phyloP scores from a whole-genome alignment of 1,139 yeast genomes.

The Yamadazyma diospyri region DNA sequence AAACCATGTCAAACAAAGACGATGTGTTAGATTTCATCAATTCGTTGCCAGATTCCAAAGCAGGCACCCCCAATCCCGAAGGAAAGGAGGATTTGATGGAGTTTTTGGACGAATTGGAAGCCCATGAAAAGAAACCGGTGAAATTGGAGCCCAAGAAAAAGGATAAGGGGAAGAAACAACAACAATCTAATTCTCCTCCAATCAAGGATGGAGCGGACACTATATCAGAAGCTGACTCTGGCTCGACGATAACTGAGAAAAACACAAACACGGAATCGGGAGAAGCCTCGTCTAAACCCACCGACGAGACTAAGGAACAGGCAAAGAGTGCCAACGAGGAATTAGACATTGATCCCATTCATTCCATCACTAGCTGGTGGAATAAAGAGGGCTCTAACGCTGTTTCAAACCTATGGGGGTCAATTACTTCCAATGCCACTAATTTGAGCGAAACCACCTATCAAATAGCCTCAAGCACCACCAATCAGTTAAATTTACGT shows the following conservation, averaged over 20 bases:
- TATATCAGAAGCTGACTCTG: not conserved
- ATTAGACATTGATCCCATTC: conserved; percentile 57
- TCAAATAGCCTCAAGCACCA: conserved; percentile 41
- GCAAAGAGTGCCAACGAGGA: conserved; percentile 10
- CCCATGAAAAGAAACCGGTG: conserved; percentile 26
- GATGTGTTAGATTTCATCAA: conserved; percentile 89
- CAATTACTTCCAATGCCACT: conserved; percentile 45
- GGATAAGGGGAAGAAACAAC: conserved; percentile 3
- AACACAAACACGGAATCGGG: conserved; percentile 9
- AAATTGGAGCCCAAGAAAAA: conserved; percentile 29
- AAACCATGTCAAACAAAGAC: conserved; percentile 31
- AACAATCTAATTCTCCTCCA: not conserved
- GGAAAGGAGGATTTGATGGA: conserved; percentile 75
- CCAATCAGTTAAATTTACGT: conserved; percentile 42
- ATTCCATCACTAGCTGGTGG: conserved; percentile 83
- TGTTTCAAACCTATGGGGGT: conserved; percentile 68
- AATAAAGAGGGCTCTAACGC: conserved; percentile 69
- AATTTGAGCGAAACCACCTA: conserved; percentile 40
- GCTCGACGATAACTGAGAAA: too few species aligned
- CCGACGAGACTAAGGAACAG: not conserved
- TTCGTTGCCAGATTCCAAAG: conserved; percentile 70
- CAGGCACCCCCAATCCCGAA: conserved; percentile 34
- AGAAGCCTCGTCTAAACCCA: not conserved
- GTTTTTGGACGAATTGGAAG: conserved; percentile 78
- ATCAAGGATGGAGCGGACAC: not conserved